Evolutionary conservation across 1,284 basidiomycete genomes (phyloP).

Genomic region (Chalciporus sp.): DNA sequence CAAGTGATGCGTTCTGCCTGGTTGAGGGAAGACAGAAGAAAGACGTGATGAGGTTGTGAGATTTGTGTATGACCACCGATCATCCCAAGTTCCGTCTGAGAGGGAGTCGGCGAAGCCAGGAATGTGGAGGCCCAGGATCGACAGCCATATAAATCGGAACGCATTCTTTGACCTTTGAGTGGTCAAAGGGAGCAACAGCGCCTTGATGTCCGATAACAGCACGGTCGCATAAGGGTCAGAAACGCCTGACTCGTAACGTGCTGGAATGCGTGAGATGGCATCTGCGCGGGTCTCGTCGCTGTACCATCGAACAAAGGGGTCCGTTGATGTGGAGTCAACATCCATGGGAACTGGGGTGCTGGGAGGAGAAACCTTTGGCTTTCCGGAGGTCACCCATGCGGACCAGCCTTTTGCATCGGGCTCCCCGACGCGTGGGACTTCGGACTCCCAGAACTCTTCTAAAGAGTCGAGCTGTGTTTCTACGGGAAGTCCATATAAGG

Average conservation of each 20-base stretch:
- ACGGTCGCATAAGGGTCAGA: slow-evolving; percentile 81
- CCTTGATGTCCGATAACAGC: slow-evolving; percentile 78
- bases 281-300: slow-evolving; percentile 59
- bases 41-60: slow-evolving; percentile 48
- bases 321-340: slow-evolving; percentile 34
- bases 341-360: slow-evolving; percentile 18
- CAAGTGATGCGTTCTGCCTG: slow-evolving; percentile 33
- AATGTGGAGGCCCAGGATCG: slow-evolving; percentile 74
- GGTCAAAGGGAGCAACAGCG: slow-evolving; percentile 65
- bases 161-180: slow-evolving; percentile 55
- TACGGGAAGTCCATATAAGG: slow-evolving; percentile 44
- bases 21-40: slow-evolving; percentile 55
- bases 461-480: slow-evolving; percentile 54
- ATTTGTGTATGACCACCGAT: slow-evolving; percentile 60
- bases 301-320: slow-evolving; percentile 76
- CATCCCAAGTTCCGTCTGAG: slow-evolving; percentile 52
- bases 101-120: slow-evolving; percentile 60
- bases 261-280: slow-evolving; percentile 47
- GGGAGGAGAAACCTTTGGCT: slow-evolving; percentile 30
- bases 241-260: slow-evolving; percentile 59
- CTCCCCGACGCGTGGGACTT: slow-evolving; percentile 67
- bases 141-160: slow-evolving; percentile 78
- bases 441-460: slow-evolving; percentile 80
- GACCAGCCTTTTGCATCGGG: slow-evolving; percentile 61
- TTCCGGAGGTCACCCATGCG: slow-evolving; percentile 52